Percentiles rank a stretch among this genome's conserved stretches.
Evolutionary conservation across 2,329 filamentous ascomycete genomes (phyloP).

Genomic region (Ophiostoma populinum): DNA sequence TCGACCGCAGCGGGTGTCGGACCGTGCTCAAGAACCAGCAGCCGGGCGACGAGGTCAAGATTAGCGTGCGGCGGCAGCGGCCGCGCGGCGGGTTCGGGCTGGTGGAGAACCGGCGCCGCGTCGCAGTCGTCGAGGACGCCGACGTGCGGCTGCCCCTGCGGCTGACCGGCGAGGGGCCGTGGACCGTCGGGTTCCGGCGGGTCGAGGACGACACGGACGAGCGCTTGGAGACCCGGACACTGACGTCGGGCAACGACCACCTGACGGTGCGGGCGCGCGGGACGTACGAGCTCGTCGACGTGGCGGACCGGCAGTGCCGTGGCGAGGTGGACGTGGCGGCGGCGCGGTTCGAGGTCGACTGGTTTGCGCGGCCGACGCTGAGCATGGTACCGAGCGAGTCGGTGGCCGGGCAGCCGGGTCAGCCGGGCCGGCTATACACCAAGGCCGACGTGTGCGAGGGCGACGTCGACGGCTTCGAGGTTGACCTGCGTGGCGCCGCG

Average conservation of each 20-base stretch:
- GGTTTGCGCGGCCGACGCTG: slow-evolving; percentile 67
- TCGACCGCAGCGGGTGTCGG: slow-evolving; percentile 74
- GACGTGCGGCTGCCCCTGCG: slow-evolving; percentile 62
- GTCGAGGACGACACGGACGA: slow-evolving; percentile 16
- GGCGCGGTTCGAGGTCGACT: slow-evolving; percentile 62
- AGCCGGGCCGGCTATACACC: slow-evolving; percentile 35
- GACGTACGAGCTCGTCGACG: slow-evolving; percentile 61
- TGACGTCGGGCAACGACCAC: slow-evolving; percentile 45
- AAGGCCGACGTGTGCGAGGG: slow-evolving; percentile 86
- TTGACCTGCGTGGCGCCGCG: slow-evolving; percentile 48
- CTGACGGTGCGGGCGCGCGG: slow-evolving; percentile 51
- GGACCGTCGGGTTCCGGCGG: slow-evolving; percentile 63
- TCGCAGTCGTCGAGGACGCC: slow-evolving; percentile 62
- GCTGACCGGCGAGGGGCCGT: slow-evolving; percentile 71
- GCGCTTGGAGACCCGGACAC: slow-evolving; percentile 28
- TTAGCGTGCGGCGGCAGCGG: slow-evolving; percentile 74
- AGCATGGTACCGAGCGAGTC: slow-evolving; percentile 47
- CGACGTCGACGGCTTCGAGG: slow-evolving; percentile 75
- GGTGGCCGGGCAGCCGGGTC: slow-evolving; percentile 25
- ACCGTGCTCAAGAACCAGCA: slow-evolving; percentile 60
- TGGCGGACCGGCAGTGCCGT: slow-evolving; percentile 66
- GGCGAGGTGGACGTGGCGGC: slow-evolving; percentile 61
- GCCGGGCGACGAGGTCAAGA: slow-evolving; percentile 51
- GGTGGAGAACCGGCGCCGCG: slow-evolving; percentile 60
- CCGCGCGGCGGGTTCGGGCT: slow-evolving; percentile 75